Conservation (phyloP, 495 filamentous ascomycete genomes). For the Chaetomium cochliodes region DNA sequence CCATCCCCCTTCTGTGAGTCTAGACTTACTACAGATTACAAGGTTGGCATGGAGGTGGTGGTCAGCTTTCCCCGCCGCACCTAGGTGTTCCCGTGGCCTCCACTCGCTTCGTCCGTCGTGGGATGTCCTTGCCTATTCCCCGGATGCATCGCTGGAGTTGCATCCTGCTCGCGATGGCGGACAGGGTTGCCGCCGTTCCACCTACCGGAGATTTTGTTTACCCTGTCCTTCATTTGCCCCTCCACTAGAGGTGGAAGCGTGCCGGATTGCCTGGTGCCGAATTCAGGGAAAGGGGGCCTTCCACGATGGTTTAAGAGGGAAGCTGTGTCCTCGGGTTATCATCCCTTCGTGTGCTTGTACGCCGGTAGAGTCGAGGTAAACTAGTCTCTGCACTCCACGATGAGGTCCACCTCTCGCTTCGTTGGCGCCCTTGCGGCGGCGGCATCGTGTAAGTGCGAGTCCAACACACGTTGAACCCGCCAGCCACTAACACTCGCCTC, state of each 20-base stretch:
- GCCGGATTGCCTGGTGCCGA: background rate
- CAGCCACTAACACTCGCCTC: slow-evolving; percentile 8
- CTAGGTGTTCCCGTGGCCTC: slow-evolving; percentile 9
- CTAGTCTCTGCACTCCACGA: slow-evolving; percentile 24
- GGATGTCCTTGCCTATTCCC: slow-evolving; percentile 23
- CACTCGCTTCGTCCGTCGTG: slow-evolving; percentile 8
- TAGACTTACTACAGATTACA: background rate
- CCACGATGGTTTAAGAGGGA: slow-evolving; percentile 19
- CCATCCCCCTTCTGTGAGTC: background rate
- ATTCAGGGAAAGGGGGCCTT: background rate
- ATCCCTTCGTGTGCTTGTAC: slow-evolving; percentile 15
- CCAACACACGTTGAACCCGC: background rate
- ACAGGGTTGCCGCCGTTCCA: slow-evolving; percentile 32
- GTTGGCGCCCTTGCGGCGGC: slow-evolving; percentile 32
- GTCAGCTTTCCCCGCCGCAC: background rate
- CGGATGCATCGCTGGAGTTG: slow-evolving; percentile 27
- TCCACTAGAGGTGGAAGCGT: background rate
- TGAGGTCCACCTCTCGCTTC: slow-evolving; percentile 31
- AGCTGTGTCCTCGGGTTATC: slow-evolving; percentile 8
- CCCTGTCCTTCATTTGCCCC: slow-evolving; percentile 18
- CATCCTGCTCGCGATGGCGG: slow-evolving; percentile 33
- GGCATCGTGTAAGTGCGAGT: slow-evolving; percentile 33
- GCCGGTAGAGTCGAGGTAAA: slow-evolving; percentile 20
- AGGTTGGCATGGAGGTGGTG: background rate
- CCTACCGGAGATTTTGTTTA: slow-evolving; percentile 23